phyloP scores from a whole-genome alignment of 139 green algal genomes.

The Ostreobium quekettii region DNA sequence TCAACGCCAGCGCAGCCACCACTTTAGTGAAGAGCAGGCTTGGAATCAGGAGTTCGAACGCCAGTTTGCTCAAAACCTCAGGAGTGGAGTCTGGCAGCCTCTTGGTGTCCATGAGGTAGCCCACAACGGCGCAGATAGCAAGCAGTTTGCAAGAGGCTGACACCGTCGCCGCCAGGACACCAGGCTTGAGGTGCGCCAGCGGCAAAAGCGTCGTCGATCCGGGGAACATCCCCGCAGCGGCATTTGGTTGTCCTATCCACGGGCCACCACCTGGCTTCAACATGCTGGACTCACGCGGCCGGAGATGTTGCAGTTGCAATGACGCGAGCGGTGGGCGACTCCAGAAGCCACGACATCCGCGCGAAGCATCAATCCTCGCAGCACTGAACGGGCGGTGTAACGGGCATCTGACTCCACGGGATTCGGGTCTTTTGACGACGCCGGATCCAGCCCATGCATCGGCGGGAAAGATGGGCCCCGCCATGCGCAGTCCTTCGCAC shows the following conservation, averaged over 20 bases:
- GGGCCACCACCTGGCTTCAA: background rate
- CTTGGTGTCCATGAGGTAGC: background rate
- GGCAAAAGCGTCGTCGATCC: background rate
- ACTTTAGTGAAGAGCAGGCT: background rate
- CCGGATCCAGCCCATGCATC: too few relatives aligned
- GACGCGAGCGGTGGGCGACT: background rate
- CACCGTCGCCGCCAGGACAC: background rate
- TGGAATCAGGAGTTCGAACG: slow-evolving; percentile 2
- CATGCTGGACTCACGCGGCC: background rate
- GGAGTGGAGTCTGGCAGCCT: background rate
- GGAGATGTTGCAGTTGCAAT: background rate
- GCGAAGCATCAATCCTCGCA: too few relatives aligned
- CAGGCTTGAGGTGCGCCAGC: background rate
- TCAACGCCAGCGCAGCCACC: background rate
- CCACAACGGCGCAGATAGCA: background rate
- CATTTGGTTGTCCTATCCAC: background rate
- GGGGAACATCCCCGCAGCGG: background rate
- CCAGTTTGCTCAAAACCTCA: slow-evolving; percentile 7
- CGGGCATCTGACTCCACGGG: too few relatives aligned
- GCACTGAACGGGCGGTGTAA: too few relatives aligned
- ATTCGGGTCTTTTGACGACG: too few relatives aligned
- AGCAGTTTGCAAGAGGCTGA: background rate
- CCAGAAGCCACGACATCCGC: too few relatives aligned
- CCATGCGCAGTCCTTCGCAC: too few relatives aligned
- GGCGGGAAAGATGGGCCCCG: too few relatives aligned